Conservation (phyloP, 345 rosid genomes). For the Nephelium lappaceum region DNA sequence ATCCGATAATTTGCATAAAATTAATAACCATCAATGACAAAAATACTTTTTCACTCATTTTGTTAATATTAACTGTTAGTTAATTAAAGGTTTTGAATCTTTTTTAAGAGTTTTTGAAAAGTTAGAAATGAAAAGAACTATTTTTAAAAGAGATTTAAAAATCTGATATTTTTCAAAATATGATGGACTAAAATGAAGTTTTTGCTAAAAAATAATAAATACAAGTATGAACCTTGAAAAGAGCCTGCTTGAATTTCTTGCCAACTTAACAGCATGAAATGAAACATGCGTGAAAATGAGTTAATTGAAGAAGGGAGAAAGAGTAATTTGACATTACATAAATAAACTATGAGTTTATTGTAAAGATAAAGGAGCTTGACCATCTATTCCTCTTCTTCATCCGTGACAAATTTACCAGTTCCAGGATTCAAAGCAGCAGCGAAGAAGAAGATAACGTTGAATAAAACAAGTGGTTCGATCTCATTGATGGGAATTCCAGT, state of each 20-base stretch:
- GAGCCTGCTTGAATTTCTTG: not conserved
- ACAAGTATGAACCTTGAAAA: too few species aligned
- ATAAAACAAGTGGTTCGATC: constrained; percentile 88
- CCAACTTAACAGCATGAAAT: not conserved
- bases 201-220: too few species aligned
- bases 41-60: too few species aligned
- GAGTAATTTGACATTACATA: not conserved
- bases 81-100: too few species aligned
- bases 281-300: not conserved
- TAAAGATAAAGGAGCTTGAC: not conserved
- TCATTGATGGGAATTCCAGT: constrained; percentile 89
- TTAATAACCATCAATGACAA: too few species aligned
- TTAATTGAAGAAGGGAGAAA: not conserved
- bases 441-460: constrained; percentile 92
- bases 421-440: constrained; percentile 93
- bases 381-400: constrained; percentile 51
- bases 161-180: too few species aligned
- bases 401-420: constrained; percentile 86
- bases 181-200: too few species aligned
- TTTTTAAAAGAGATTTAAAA: too few species aligned
- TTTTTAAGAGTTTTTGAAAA: too few species aligned
- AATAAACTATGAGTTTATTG: not conserved
- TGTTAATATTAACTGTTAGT: too few species aligned
- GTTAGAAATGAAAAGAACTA: too few species aligned
- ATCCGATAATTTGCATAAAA: too few species aligned